Evolutionary conservation across 2,329 filamentous ascomycete genomes (phyloP), one percentile per base, ranked within the genome.

Genomic region (Huntiella savannae): DNA sequence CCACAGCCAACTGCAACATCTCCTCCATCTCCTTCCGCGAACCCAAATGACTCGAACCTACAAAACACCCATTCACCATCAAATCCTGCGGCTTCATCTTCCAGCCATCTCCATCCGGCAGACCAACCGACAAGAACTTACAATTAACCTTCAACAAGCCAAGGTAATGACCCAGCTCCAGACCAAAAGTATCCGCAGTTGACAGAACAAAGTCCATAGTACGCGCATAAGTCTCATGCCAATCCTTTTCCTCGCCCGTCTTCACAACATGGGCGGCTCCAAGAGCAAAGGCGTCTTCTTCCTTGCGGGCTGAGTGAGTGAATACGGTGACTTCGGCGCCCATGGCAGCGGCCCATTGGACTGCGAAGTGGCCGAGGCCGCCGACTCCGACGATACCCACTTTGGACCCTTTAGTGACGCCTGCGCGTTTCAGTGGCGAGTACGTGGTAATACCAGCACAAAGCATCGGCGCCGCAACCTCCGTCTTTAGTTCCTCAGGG

Each of bases 361-460:
- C 58, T 5, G 68, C 78, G 53, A 79, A 78, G 59, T 82, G 78
- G 1, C 78, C 78, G 49, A 82, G 69, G 3, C 77, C 77, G n/a
- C 77, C 77, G 52, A 83, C 62, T 46, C 80, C 80, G 10, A 83
- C 71, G 49, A 85, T 72, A 33, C 70, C 80, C 19, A 84, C 72
- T 62, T 79, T 82, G 66, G 81, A 82, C 48, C 82, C 82, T 1
- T 79, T 79, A 0, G 80, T 79, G 49, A 70, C 70, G 19, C 79
- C 79, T 55, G 84, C 76, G 42, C 81, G 70, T 49, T 82, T 75
- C 1, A 92, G 69, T 0, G 83, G 84, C 41, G 73, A 79, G 63
- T 78, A 92, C 39, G 75, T 75, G 0, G 84, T 91, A 35, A 88
- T 67, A 48, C 84, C 84, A 8, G 82, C 84, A 59, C 84, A 92